Conservation (phyloP, 805 yeast species). For the Schwanniomyces vanrijiae region DNA sequence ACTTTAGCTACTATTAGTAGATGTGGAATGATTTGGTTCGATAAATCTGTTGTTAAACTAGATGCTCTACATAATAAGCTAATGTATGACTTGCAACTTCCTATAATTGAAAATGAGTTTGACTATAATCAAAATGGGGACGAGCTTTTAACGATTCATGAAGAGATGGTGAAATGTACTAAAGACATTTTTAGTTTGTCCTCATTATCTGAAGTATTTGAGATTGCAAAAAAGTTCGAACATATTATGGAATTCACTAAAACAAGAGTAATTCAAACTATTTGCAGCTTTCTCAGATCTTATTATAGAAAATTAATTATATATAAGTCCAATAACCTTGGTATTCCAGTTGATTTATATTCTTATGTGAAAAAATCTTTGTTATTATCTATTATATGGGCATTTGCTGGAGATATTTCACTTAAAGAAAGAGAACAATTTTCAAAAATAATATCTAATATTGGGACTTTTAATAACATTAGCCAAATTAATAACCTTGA, state of each 20-base stretch:
- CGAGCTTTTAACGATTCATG: conserved; percentile 9
- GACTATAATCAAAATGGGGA: conserved; percentile 5
- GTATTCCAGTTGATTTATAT: conserved; percentile 15
- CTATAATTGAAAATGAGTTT: conserved; percentile 8
- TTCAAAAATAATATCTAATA: conserved; percentile 22
- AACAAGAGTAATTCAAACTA: conserved; percentile 36
- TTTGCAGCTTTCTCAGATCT: conserved; percentile 39
- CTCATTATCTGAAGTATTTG: conserved; percentile 17
- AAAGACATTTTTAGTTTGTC: background rate
- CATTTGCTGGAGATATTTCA: conserved; percentile 60
- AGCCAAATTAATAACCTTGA: background rate
- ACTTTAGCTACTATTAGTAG: conserved; percentile 93
- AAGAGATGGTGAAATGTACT: conserved; percentile 10
- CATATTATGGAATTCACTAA: conserved; percentile 56
- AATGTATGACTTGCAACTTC: conserved; percentile 16
- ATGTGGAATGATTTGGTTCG: conserved; percentile 85
- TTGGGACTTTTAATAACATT: conserved; percentile 14
- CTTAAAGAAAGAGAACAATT: conserved; percentile 38
- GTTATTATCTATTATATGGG: conserved; percentile 53
- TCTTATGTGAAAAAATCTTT: conserved; percentile 32
- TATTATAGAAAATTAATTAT: conserved; percentile 25
- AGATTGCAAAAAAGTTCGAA: conserved; percentile 20
- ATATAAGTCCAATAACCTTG: conserved; percentile 7
- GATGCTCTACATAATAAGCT: conserved; percentile 14
- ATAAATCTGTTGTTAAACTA: conserved; percentile 23